These are phyloP conservation scores for Moesziomyces globuligerus DNA, from an alignment of 1,284 basidiomycete genomes.

Conservation along the genomic window DNA sequence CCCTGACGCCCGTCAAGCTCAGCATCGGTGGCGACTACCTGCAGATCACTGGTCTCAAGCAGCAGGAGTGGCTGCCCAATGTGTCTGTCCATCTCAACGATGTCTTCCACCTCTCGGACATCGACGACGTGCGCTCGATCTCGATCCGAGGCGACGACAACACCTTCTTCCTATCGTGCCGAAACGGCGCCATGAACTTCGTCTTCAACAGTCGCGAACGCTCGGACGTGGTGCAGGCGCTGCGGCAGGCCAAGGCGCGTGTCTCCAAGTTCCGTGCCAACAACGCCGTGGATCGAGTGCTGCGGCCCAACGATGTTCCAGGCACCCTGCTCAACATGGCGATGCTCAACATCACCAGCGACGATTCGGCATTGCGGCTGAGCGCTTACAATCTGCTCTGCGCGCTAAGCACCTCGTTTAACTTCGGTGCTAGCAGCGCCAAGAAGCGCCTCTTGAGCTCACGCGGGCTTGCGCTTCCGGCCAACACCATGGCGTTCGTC, in stretches of 20 bases:
- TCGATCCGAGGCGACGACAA: conserved; percentile 64
- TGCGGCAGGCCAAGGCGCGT: conserved; percentile 61
- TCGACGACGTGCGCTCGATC: conserved; percentile 61
- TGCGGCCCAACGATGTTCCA: conserved; percentile 61
- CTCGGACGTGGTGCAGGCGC: conserved; percentile 58
- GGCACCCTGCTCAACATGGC: conserved; percentile 65
- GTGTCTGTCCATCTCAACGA: conserved; percentile 50
- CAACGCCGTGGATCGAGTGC: conserved; percentile 48
- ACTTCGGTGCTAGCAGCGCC: conserved; percentile 60
- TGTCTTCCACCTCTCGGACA: conserved; percentile 61
- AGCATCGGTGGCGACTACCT: conserved; percentile 57
- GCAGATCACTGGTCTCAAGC: conserved; percentile 60
- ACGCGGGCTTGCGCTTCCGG: conserved; percentile 56
- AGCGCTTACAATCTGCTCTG: conserved; percentile 63
- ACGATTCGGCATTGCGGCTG: conserved; percentile 49
- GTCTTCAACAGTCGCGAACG: conserved; percentile 62
- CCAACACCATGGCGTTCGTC: conserved; percentile 61
- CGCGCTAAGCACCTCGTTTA: conserved; percentile 64
- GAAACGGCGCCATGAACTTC: conserved; percentile 58
- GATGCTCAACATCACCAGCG: conserved; percentile 64
- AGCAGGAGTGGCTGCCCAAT: conserved; percentile 49
- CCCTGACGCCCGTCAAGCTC: conserved; percentile 58
- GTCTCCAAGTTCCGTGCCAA: conserved; percentile 54
- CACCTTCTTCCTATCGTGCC: conserved; percentile 62
- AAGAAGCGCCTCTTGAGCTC: conserved; percentile 56